These are phyloP conservation scores for Lentinula boryana DNA, from an alignment of 768 basidiomycete species.

Conservation along the genomic window DNA sequence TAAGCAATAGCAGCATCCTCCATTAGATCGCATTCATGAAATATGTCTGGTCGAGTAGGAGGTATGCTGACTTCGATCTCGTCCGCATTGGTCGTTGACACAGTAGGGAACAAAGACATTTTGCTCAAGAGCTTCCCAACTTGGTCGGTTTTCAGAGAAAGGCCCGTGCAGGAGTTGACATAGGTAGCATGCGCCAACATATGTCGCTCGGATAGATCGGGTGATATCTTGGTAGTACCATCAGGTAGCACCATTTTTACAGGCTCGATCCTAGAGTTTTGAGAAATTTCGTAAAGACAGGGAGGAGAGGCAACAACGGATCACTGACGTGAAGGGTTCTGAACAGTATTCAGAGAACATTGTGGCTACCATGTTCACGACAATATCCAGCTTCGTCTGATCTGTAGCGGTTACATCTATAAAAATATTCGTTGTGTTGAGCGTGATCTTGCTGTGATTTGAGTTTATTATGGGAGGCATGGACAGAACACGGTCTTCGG, in stretches of 20 bases:
- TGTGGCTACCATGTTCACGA: conserved; percentile 89
- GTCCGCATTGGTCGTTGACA: conserved; percentile 54
- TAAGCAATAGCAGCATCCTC: conserved; percentile 98
- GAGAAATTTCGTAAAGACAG: conserved; percentile 2
- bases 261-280: conserved; percentile 73
- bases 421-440: conserved; percentile 91
- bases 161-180: conserved; percentile 93
- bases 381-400: conserved; percentile 92
- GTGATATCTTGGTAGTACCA: conserved; percentile 69
- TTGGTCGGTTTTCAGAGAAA: conserved; percentile 58
- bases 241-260: conserved; percentile 79
- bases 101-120: conserved; percentile 69
- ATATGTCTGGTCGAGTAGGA: conserved; percentile 94
- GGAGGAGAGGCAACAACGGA: not conserved
- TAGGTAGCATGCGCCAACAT: conserved; percentile 80
- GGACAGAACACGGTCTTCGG: conserved; percentile 78
- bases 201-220: conserved; percentile 69
- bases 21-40: conserved; percentile 98
- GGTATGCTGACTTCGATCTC: conserved; percentile 75
- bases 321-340: conserved; percentile 82
- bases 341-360: conserved; percentile 98
- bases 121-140: conserved; percentile 69
- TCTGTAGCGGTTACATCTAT: conserved; percentile 97
- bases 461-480: conserved; percentile 99
- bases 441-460: conserved; percentile 93